Evolutionary conservation across 116 monocot genomes (phyloP).

Genomic region (Iris pallida): DNA sequence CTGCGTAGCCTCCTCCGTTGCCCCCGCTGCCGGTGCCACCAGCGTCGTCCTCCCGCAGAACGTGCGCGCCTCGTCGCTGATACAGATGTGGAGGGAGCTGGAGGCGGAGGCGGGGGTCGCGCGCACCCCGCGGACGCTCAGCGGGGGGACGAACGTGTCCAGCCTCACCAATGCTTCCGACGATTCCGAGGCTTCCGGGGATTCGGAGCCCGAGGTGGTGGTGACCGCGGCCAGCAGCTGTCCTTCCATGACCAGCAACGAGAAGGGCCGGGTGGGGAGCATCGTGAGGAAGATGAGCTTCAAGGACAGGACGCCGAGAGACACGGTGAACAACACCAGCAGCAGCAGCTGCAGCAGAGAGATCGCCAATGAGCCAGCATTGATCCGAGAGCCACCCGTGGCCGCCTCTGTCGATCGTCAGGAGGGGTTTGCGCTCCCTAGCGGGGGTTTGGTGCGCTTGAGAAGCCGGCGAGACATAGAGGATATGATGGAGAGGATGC

Average conservation of each 20-base stretch:
- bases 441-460: slow-evolving; percentile 8
- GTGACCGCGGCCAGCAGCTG: slow-evolving; percentile 2
- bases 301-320: background rate
- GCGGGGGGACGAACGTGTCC: background rate
- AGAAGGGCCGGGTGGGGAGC: slow-evolving; percentile 17
- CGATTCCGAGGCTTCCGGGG: background rate
- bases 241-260: background rate
- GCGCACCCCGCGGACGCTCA: background rate
- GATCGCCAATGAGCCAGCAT: background rate
- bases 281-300: slow-evolving; percentile 21
- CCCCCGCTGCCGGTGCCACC: background rate
- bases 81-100: slow-evolving; percentile 80
- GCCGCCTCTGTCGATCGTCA: background rate
- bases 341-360: background rate
- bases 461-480: slow-evolving; percentile 46
- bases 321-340: background rate
- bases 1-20: background rate
- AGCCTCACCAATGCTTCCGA: background rate
- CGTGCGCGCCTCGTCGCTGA: slow-evolving; percentile 61
- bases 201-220: slow-evolving; percentile 1
- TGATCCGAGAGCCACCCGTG: background rate
- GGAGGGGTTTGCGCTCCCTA: background rate
- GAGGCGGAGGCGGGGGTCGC: slow-evolving; percentile 39
- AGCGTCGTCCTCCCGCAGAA: slow-evolving; percentile 25
- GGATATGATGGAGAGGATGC: slow-evolving; percentile 35